Base-by-base conservation (phyloP, 129 eudicot species). In the Saposhnikovia divaricata region DNA sequence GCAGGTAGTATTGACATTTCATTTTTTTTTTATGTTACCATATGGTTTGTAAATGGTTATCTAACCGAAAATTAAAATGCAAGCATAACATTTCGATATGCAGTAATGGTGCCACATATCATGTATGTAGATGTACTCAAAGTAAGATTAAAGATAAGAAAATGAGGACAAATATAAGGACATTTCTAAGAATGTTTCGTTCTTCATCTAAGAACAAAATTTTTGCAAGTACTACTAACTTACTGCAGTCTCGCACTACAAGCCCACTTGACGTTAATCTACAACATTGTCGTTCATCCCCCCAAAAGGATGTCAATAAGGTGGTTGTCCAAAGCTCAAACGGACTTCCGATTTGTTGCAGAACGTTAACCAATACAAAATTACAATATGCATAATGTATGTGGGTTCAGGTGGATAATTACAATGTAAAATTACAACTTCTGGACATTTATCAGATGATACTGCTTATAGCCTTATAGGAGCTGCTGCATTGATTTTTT, bases 1-100 rank as follows among this genome's bases (percentile, higher is more conserved):
- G 85, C 97, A 93, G 90, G 98, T 89, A 51, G 48, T 10, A n/a
- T 15, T 61, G n/a, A 6, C 21, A 14, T 37, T 2, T 25, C 42
- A 31, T 68, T 13, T 68, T 18, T 68, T 18, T 15, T 68, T 18
- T 50, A 19, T 34, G 57, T 50, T 50, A 50, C 19, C 23, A 50
- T 50, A 15, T 50, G 23, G 19, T 50, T 50, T 4, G 23, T 50
- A 50, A 50, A 19, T 50, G 23, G 57, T 18, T 50, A 15, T 16
- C 6, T 16, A 19, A 53, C 61, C 61, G 19, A 53, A 53, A 1
- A 4, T 5, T 5, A 1, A 19, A 34, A 34, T 34, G 37, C 37
- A 34, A 34, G 2, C 37, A 34, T 34, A 45, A 51, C 23, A 51
- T 51, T 51, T 16, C 6, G 23, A 51, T 19, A 55, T 57, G 66